Evolutionary conservation across 768 basidiomycete species (phyloP).

Genomic region (Hydnomerulius pinastri): DNA sequence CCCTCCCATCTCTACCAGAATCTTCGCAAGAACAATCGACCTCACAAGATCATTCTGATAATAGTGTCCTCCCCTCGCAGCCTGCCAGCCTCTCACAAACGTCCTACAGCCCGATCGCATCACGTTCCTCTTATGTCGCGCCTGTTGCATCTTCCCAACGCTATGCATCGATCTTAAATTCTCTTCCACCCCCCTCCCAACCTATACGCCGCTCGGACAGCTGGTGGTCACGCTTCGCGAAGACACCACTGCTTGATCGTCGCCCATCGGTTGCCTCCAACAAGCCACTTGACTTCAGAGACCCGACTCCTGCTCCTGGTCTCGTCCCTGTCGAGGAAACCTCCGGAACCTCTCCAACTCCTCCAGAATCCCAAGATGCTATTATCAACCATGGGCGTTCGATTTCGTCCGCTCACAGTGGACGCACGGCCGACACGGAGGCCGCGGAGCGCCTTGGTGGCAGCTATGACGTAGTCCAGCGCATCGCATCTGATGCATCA

Average conservation of each 20-base stretch:
- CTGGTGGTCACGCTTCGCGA: constrained; percentile 80
- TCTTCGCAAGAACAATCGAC: constrained; percentile 26
- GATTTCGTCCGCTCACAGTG: constrained; percentile 53
- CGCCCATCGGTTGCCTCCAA: constrained; percentile 43
- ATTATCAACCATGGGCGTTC: constrained; percentile 32
- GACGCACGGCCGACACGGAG: constrained; percentile 66
- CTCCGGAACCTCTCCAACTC: constrained; percentile 14
- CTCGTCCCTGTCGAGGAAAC: constrained; percentile 59
- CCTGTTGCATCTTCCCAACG: constrained; percentile 31
- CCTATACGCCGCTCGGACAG: constrained; percentile 66
- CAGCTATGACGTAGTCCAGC: constrained; percentile 71
- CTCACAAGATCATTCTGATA: constrained; percentile 27
- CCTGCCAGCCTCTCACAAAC: constrained; percentile 14
- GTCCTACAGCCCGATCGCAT: constrained; percentile 22
- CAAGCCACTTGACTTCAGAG: constrained; percentile 59
- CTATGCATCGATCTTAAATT: constrained; percentile 46
- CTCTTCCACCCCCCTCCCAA: constrained; percentile 40
- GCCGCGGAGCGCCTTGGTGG: constrained; percentile 66
- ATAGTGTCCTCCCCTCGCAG: constrained; percentile 18
- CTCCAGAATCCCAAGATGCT: constrained; percentile 15
- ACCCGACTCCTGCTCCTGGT: constrained; percentile 76
- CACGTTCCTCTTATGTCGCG: constrained; percentile 28
- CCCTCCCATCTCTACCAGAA: constrained; percentile 26
- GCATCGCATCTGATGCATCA: constrained; percentile 35
- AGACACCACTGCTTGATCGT: constrained; percentile 64